Percentiles rank a stretch among this genome's conserved stretches.
phyloP scores from a whole-genome alignment of 441 rosid species.

The Euphorbia celastroides region DNA sequence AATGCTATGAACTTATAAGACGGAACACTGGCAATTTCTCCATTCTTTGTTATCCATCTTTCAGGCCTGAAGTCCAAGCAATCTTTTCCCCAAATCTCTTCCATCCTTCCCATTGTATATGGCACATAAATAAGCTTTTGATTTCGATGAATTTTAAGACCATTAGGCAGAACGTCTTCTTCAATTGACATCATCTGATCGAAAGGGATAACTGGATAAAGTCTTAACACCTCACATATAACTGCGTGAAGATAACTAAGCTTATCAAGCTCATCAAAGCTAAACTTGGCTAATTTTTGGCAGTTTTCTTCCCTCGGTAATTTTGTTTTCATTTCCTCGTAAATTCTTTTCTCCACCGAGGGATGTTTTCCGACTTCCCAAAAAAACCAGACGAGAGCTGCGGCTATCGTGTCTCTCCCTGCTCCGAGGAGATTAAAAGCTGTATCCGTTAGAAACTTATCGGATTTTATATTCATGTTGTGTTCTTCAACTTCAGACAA shows the following conservation, averaged over 20 bases:
- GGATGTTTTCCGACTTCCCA: constrained; percentile 8
- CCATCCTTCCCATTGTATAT: constrained; percentile 18
- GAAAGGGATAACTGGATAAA: too few relatives aligned
- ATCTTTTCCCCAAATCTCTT: constrained; percentile 31
- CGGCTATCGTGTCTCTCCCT: too few relatives aligned
- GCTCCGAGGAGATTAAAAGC: too few relatives aligned
- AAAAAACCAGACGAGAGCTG: too few relatives aligned
- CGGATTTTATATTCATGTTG: too few relatives aligned
- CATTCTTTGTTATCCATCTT: constrained; percentile 30
- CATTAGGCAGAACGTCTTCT: neutral
- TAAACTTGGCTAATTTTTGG: too few relatives aligned
- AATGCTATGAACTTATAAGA: constrained; percentile 35
- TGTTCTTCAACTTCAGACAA: too few relatives aligned
- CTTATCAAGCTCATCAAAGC: neutral
- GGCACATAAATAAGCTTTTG: constrained; percentile 16
- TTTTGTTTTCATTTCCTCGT: constrained; percentile 21
- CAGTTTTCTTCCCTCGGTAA: neutral
- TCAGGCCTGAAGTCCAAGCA: constrained; percentile 37
- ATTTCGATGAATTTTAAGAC: neutral
- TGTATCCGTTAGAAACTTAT: too few relatives aligned
- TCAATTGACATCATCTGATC: neutral
- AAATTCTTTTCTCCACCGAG: constrained; percentile 12
- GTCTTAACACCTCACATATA: neutral
- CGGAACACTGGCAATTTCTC: constrained; percentile 17
- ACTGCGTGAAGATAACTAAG: neutral